Percentiles rank a stretch among this genome's conserved stretches.
These are phyloP conservation scores for Escovopsis sp. DNA, from an alignment of 2,329 filamentous ascomycete species.

Conservation along the genomic window DNA sequence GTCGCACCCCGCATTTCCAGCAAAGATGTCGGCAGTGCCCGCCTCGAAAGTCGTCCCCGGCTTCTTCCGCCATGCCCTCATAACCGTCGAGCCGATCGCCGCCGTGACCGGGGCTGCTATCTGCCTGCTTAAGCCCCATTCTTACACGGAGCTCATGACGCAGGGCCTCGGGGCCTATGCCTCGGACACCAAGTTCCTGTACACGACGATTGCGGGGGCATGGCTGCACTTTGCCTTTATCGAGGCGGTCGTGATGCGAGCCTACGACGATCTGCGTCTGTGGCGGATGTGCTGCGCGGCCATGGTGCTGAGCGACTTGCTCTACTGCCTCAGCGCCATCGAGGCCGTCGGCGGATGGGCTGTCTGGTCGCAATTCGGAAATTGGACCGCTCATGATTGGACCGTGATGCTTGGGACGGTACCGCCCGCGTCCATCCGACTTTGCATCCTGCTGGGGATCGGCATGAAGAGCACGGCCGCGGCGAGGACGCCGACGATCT, in stretches of 20 bases:
- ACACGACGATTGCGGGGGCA: conserved; percentile 5
- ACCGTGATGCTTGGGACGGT: conserved; percentile 13
- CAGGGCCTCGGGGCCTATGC: conserved; percentile 10
- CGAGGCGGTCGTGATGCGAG: conserved; percentile 20
- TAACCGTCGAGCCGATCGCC: conserved; percentile 20
- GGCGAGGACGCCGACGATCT: too few species aligned
- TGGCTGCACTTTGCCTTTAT: conserved; percentile 23
- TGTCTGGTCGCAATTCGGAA: conserved; percentile 9
- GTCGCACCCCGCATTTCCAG: too few species aligned
- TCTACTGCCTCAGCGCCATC: conserved; percentile 15
- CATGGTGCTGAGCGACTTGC: conserved; percentile 22
- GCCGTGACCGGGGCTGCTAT: conserved; percentile 18
- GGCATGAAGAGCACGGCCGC: conserved; percentile 8
- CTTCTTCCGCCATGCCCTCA: conserved; percentile 18
- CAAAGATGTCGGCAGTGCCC: too few species aligned
- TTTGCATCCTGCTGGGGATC: conserved; percentile 16
- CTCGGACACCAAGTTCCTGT: conserved; percentile 11
- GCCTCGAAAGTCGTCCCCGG: conserved; percentile 11
- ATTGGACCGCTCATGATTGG: conserved; percentile 17
- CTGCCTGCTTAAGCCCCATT: conserved; percentile 13
- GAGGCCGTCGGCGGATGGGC: conserved; percentile 22
- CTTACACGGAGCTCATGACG: conserved; percentile 17
- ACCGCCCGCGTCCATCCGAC: conserved; percentile 15
- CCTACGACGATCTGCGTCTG: conserved; percentile 17
- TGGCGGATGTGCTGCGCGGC: conserved; percentile 21